Conservation (phyloP, 1,284 basidiomycete species). For the Irpex sp. region DNA sequence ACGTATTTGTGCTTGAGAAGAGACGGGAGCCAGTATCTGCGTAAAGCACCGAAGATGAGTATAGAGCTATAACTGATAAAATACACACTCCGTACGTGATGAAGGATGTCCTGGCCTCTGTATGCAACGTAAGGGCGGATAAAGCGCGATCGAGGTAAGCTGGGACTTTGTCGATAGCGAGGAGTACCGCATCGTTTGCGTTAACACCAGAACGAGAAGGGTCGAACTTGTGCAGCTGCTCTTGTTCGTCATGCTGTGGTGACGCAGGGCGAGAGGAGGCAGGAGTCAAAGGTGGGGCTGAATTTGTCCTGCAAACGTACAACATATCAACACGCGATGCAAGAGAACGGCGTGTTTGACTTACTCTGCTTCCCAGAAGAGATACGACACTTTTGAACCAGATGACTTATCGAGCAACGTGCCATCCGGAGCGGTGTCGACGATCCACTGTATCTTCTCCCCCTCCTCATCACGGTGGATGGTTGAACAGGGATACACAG, state of each 20-base stretch:
- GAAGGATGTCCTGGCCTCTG: not conserved
- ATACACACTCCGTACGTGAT: not conserved
- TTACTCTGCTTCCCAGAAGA: not conserved
- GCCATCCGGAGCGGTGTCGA: not conserved
- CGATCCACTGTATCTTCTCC: not conserved
- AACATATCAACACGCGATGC: not conserved
- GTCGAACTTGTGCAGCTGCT: not conserved
- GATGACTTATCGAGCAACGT: not conserved
- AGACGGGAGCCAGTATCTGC: constrained; percentile 35
- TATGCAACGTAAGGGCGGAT: not conserved
- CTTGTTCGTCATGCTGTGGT: not conserved
- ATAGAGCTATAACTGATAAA: not conserved
- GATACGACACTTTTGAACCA: not conserved
- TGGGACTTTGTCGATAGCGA: not conserved
- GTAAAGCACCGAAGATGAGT: not conserved
- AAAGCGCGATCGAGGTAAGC: not conserved
- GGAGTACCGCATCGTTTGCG: not conserved
- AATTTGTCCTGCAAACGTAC: not conserved
- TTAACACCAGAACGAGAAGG: not conserved
- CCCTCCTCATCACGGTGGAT: not conserved
- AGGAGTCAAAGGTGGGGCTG: not conserved
- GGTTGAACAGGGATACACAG: not conserved
- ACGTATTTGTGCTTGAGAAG: constrained; percentile 36
- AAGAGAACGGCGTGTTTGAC: not conserved
- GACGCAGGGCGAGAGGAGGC: not conserved